These are phyloP conservation scores for Lepiota brunneoincarnata DNA, from an alignment of 768 basidiomycete species.

Conservation along the genomic window DNA sequence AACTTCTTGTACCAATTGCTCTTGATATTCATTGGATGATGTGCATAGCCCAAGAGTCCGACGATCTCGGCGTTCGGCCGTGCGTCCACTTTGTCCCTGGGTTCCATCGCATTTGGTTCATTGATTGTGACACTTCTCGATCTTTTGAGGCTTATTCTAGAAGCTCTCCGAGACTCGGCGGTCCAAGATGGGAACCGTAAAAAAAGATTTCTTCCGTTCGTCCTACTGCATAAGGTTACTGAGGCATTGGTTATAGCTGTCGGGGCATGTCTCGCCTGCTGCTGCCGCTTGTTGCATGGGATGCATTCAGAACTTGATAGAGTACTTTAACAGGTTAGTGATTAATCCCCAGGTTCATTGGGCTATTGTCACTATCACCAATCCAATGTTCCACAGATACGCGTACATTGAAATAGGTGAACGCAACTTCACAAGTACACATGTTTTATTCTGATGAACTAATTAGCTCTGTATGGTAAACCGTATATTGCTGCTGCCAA, in stretches of 20 bases:
- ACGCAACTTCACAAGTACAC: conserved; percentile 8
- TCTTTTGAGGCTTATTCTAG: conserved; percentile 58
- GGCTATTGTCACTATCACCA: background rate
- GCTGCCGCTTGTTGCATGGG: conserved; percentile 77
- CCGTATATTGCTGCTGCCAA: conserved; percentile 77
- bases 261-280: conserved; percentile 72
- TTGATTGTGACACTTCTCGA: conserved; percentile 82
- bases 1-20: background rate
- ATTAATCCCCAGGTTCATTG: background rate
- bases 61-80: conserved; percentile 69
- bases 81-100: conserved; percentile 75
- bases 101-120: conserved; percentile 83
- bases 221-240: background rate
- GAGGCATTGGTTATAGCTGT: conserved; percentile 44
- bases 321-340: conserved; percentile 74
- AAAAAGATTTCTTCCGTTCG: conserved; percentile 23
- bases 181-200: conserved; percentile 63
- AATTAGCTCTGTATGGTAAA: conserved; percentile 77
- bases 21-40: background rate
- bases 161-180: conserved; percentile 55
- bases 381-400: conserved; percentile 41
- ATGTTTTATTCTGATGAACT: background rate
- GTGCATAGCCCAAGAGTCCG: conserved; percentile 60
- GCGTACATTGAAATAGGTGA: conserved; percentile 80
- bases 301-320: conserved; percentile 63